phyloP scores from a whole-genome alignment of 2,329 filamentous ascomycete genomes.

The Botryotinia calthae region DNA sequence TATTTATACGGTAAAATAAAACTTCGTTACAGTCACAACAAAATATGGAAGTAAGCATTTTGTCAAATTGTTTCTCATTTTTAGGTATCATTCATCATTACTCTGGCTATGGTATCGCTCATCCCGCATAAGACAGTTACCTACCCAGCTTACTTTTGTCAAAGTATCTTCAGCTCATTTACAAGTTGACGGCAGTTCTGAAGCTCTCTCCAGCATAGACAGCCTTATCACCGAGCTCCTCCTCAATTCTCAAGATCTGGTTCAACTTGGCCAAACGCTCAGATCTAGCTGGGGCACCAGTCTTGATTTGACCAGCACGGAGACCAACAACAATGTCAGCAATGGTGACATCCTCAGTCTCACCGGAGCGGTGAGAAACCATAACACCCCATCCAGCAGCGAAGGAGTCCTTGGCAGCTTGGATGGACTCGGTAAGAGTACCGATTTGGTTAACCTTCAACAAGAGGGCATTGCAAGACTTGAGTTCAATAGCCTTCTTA shows the following conservation, averaged over 20 bases:
- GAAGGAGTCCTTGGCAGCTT: conserved; percentile 98
- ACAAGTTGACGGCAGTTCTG: conserved; percentile 86
- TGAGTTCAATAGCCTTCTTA: conserved; percentile 99
- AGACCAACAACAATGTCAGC: conserved; percentile 97
- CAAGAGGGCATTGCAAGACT: conserved; percentile 96
- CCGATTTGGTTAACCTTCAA: conserved; percentile 99
- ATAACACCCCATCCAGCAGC: conserved; percentile 97
- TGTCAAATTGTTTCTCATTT: conserved; percentile 9
- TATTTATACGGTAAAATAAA: not conserved
- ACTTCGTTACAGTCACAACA: not conserved
- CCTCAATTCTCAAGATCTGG: conserved; percentile 99
- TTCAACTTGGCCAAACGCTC: conserved; percentile 99
- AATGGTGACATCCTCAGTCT: conserved; percentile 99
- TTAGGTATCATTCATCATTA: conserved; percentile 20
- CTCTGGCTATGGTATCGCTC: conserved; percentile 12
- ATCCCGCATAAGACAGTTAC: conserved; percentile 3
- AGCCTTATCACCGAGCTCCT: conserved; percentile 91
- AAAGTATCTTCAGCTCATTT: conserved; percentile 44
- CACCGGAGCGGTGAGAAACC: conserved; percentile 98
- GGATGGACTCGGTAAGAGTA: conserved; percentile 97
- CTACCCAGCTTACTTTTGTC: conserved; percentile 8
- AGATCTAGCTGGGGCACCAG: conserved; percentile 90
- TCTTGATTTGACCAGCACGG: conserved; percentile 97
- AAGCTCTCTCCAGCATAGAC: conserved; percentile 91
- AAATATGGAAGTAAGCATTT: too few relatives aligned